Base-by-base conservation (phyloP, 1,139 yeast species). In the Taphrina confusa region DNA sequence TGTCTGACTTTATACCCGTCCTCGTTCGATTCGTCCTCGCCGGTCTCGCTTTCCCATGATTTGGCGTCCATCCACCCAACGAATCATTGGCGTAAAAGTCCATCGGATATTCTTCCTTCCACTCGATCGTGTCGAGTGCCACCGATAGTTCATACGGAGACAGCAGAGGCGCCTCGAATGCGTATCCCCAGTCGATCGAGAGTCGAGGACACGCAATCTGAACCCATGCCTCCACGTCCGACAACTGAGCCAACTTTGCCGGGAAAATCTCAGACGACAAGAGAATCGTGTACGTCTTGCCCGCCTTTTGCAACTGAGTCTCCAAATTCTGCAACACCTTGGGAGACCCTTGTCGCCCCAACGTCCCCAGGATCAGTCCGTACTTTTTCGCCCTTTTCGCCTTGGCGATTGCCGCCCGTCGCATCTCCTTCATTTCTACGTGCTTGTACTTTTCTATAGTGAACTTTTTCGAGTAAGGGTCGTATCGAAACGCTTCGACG, bases 171-270 rank as follows among this genome's bases (percentile, higher is more conserved):
- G 87, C 87, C 62, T 84, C 83, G 70, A 92, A 92, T 0, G 98
- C 98, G 71, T 94, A 92, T 0, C 99, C 99, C 99, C 99, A 92
- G 72, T 92, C 99, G 46, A 92, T 92, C 1, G 96, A 88, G 57
- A 92, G 76, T 67, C 99, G 77, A 0, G 99, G 99, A 71, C 99
- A 92, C 0, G 98, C 99, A 2, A 92, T 96, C 72, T 92, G 99
- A 18, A 92, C 87, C 78, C 95, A 92, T 4, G 91, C 95, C 73
- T 92, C 98, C 20, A 92, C 82, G 68, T 89, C 95, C 68, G 88
- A 91, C 74, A 92, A 92, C 84, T 87, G 86, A n/a, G 97, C 86
- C 39, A 92, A 75, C 68, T 92, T 92, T 60, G 84, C 87, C 0
- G 99, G 99, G 73, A 92, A 90, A 11, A 92, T 89, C 71, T 92